Base-by-base conservation (phyloP, 2,329 filamentous ascomycete species). In the Escovopsis sp. region DNA sequence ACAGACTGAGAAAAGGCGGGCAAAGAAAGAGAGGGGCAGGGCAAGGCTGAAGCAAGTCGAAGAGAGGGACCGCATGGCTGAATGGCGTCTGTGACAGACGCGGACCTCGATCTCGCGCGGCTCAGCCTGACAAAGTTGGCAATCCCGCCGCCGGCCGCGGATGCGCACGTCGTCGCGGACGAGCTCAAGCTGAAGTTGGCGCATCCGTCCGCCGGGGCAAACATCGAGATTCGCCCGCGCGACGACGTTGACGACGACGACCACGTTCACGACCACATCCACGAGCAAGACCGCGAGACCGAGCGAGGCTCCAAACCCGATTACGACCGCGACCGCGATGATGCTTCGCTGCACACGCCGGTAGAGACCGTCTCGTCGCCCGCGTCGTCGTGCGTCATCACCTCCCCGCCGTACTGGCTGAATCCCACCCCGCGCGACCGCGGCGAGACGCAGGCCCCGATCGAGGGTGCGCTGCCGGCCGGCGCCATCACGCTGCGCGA, bases 401-500 rank as follows among this genome's bases (percentile, higher is more conserved):
- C 54, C 3, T 59, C 62, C 15, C 67, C 67, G 18, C 67, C 67
- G 5, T 70, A 70, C 53, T 70, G 67, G 67, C 50, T 54, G 38
- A 60, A 59, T 43, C 48, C 45, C 15, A 43, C 48, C 26, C 44
- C 48, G 3, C 66, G 66, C 47, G 54, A 56, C 37, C 61, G 67
- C 30, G 58, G 52, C 40, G 46, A 56, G 12, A 68, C 64, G n/a
- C 70, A 59, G 46, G 52, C 65, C 18, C 76, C 73, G 7, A 58
- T 53, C 41, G 64, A 71, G 35, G 73, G 70, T 36, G 54, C 70
- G 34, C 59, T 73, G n/a, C 63, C 65, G 1, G 54, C 58, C 0
- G 72, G 72, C 33, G 72, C 69, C 36, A 81, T 81, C 50, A 76
- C 68, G 7, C 61, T 81, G 45, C 72, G 69, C 48, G 77, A 81